A percentile compares a stretch with the other conserved stretches of the same genome.
Conservation (phyloP, 371 early-diverging fungal genomes). For the Mucor racemosus region DNA sequence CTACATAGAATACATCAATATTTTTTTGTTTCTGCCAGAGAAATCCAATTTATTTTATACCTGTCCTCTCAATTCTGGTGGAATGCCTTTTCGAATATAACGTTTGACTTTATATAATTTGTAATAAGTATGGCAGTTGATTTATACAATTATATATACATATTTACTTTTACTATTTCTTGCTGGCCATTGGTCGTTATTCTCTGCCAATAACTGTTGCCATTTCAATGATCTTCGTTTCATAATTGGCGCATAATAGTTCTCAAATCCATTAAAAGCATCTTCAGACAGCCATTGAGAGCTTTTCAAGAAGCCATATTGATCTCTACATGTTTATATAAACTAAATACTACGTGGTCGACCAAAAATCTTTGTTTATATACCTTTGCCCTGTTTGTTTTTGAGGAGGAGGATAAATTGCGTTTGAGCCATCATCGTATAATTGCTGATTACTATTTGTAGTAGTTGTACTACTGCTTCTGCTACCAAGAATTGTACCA, state of each 20-base stretch:
- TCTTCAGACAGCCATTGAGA: constrained; percentile 66
- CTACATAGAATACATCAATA: constrained; percentile 23
- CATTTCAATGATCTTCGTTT: constrained; percentile 65
- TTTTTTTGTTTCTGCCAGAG: neutral
- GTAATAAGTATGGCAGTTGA: neutral
- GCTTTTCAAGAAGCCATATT: constrained; percentile 69
- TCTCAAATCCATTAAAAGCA: constrained; percentile 62
- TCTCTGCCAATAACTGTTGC: constrained; percentile 60
- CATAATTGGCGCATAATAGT: constrained; percentile 62
- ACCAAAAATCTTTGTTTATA: too few relatives aligned
- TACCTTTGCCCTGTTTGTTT: constrained; percentile 27
- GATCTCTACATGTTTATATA: constrained; percentile 48
- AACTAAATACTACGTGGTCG: neutral
- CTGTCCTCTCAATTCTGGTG: constrained; percentile 73
- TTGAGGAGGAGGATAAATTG: constrained; percentile 32
- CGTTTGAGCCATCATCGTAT: constrained; percentile 31
- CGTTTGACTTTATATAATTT: constrained; percentile 63
- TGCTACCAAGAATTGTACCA: constrained; percentile 7
- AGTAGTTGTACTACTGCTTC: constrained; percentile 17
- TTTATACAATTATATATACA: neutral
- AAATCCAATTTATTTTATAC: constrained; percentile 22
- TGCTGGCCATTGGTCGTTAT: constrained; percentile 60
- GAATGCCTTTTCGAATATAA: constrained; percentile 86
- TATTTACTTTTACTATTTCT: constrained; percentile 63
- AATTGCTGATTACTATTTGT: constrained; percentile 16